Evolutionary conservation across 2,329 filamentous ascomycete species (phyloP).

Genomic region (Arthrobotrys sphaeroides): DNA sequence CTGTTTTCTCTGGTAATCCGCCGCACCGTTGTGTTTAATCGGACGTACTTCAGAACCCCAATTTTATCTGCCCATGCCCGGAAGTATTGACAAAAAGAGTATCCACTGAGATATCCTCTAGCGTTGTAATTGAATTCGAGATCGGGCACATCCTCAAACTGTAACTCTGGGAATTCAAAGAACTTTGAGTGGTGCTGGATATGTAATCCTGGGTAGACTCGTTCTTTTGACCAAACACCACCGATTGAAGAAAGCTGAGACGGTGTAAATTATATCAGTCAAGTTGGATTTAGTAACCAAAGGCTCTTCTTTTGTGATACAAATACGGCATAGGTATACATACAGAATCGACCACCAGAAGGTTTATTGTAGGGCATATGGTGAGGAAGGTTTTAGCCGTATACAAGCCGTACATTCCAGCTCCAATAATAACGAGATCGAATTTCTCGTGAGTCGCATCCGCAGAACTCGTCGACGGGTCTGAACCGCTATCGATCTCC

Average conservation of each 20-base stretch:
- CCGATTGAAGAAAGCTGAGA: conserved; percentile 60
- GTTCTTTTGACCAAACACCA: conserved; percentile 63
- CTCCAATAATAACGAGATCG: conserved; percentile 58
- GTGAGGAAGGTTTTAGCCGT: conserved; percentile 59
- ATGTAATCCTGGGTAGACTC: conserved; percentile 63
- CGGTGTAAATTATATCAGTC: too few species aligned
- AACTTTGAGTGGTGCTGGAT: conserved; percentile 63
- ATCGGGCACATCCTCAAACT: conserved; percentile 49
- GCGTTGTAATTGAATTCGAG: conserved; percentile 59
- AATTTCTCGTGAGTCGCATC: conserved; percentile 5
- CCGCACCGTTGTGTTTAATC: conserved; percentile 62
- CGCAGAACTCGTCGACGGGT: too few species aligned
- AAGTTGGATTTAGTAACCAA: too few species aligned
- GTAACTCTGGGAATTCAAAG: conserved; percentile 61
- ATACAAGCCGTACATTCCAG: conserved; percentile 55
- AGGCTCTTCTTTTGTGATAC: too few species aligned
- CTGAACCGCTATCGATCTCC: background rate
- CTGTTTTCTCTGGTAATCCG: conserved; percentile 62
- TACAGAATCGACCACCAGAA: conserved; percentile 63
- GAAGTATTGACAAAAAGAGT: conserved; percentile 68
- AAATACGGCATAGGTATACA: background rate
- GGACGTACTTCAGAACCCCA: conserved; percentile 64
- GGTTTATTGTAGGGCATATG: conserved; percentile 61
- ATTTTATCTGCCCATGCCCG: conserved; percentile 67
- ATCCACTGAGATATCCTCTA: conserved; percentile 70